Evolutionary conservation across 305 asterid species (phyloP).

Genomic region (Rubia tinctorum): DNA sequence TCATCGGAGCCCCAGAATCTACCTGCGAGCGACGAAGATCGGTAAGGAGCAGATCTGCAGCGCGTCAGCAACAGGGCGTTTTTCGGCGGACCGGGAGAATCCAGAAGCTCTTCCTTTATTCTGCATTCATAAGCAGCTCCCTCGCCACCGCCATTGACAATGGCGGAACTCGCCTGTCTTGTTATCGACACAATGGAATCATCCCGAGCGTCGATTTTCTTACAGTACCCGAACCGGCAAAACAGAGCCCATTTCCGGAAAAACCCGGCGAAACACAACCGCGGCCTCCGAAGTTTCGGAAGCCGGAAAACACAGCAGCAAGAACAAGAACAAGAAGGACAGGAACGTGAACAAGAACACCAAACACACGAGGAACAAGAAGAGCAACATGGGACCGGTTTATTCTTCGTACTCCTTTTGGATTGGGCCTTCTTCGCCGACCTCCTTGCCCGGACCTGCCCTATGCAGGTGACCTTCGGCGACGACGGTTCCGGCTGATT

Average conservation of each 20-base stretch:
- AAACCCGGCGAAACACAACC: conserved; percentile 14
- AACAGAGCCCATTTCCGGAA: conserved; percentile 37
- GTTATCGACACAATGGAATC: conserved; percentile 33
- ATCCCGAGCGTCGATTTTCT: conserved; percentile 38
- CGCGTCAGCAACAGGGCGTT: conserved; percentile 66
- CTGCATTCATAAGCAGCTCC: conserved; percentile 15
- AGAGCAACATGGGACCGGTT: background rate
- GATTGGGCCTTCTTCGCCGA: conserved; percentile 28
- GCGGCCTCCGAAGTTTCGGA: conserved; percentile 22
- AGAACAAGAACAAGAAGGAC: background rate
- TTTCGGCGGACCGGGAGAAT: conserved; percentile 47
- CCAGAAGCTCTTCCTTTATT: conserved; percentile 21
- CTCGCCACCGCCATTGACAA: conserved; percentile 21
- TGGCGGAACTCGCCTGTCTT: conserved; percentile 13
- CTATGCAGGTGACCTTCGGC: conserved; percentile 92
- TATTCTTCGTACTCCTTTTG: background rate
- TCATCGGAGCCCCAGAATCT: conserved; percentile 57
- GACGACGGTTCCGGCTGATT: conserved; percentile 75
- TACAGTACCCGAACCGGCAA: conserved; percentile 45
- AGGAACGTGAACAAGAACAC: background rate
- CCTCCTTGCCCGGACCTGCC: conserved; percentile 79
- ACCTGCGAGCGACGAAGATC: conserved; percentile 72
- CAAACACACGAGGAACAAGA: background rate
- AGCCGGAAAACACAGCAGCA: conserved; percentile 28
- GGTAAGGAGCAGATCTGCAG: conserved; percentile 96